These are phyloP conservation scores for Colletotrichum sansevieriae DNA, from an alignment of 2,329 filamentous ascomycete genomes.

Conservation along the genomic window DNA sequence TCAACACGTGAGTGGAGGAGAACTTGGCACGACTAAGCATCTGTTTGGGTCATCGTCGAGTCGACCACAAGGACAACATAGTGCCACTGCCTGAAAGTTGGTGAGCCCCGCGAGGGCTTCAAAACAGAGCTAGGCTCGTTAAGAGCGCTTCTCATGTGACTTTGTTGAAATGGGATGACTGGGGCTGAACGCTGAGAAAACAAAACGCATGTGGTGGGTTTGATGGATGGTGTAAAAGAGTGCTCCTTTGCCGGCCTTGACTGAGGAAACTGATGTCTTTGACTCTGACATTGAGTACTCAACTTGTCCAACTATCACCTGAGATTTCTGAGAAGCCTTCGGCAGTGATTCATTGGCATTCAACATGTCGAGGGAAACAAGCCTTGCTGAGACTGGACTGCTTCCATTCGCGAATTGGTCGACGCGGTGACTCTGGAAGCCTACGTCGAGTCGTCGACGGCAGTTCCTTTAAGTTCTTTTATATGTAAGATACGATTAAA, in stretches of 20 bases:
- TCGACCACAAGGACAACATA: background rate
- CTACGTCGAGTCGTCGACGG: no score
- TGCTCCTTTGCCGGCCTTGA: background rate
- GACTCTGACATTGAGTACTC: no score
- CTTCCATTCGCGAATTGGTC: no score
- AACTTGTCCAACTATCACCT: no score
- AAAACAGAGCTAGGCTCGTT: background rate
- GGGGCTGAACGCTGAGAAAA: background rate
- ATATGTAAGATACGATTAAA: no score
- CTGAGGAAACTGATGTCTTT: background rate
- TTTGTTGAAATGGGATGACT: slow-evolving; percentile 14
- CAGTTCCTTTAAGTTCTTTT: no score
- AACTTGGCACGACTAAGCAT: slow-evolving; percentile 12
- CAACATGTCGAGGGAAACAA: no score
- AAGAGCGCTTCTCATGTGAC: background rate
- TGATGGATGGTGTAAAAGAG: background rate
- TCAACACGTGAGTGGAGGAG: background rate
- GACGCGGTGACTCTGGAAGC: no score
- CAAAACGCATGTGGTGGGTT: background rate
- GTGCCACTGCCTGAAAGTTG: background rate
- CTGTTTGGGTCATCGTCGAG: background rate
- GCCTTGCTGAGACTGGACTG: no score
- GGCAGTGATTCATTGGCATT: no score
- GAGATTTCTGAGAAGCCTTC: no score
- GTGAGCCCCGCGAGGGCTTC: slow-evolving; percentile 11